Conservation (phyloP, 177 flowering plant species). For the Vitis hybrid region DNA sequence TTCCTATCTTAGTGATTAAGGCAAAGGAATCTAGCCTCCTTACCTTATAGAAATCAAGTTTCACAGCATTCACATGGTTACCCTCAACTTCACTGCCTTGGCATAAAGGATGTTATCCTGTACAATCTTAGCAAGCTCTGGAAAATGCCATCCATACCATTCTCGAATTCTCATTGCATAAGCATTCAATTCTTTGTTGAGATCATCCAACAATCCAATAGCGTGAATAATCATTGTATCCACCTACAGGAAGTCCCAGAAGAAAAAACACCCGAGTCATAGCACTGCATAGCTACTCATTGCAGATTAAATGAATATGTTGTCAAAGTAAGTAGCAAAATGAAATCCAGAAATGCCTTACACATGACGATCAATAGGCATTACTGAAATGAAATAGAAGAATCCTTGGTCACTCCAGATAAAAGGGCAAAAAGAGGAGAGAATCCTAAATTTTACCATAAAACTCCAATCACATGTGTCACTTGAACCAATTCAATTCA, state of each 20-base stretch:
- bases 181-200: slow-evolving; percentile 94
- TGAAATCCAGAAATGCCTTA: background rate
- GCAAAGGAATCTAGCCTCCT: too few relatives aligned
- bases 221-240: slow-evolving; percentile 98
- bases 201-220: slow-evolving; percentile 95
- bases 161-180: slow-evolving; percentile 97
- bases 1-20: too few relatives aligned
- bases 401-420: too few relatives aligned
- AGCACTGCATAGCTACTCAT: background rate
- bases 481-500: too few relatives aligned
- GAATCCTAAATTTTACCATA: too few relatives aligned
- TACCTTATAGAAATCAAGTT: slow-evolving; percentile 84
- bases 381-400: too few relatives aligned
- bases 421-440: too few relatives aligned
- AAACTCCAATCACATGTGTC: too few relatives aligned
- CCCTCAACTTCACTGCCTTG: slow-evolving; percentile 88
- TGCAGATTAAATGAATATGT: too few relatives aligned
- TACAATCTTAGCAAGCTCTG: slow-evolving; percentile 90
- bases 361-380: too few relatives aligned
- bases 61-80: slow-evolving; percentile 73
- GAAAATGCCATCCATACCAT: slow-evolving; percentile 99
- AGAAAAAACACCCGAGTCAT: background rate
- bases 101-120: slow-evolving; percentile 90
- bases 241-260: slow-evolving; percentile 42
- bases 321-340: too few relatives aligned